Percentiles rank a stretch among this genome's conserved stretches.
Conservation (phyloP, 306 rosid species). For the Dryas drummondii region DNA sequence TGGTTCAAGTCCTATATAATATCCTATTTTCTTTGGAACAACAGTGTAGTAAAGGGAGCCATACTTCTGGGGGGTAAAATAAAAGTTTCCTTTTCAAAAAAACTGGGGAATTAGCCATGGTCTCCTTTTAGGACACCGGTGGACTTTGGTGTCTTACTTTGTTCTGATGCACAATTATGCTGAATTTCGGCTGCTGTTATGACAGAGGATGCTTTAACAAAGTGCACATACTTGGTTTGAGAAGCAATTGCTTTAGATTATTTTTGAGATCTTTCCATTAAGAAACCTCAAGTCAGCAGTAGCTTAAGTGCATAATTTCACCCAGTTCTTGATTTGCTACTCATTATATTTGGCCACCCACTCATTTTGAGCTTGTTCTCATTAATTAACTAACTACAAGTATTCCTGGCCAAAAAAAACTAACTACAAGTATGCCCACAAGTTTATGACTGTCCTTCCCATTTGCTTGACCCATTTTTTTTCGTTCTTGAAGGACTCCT, state of each 20-base stretch:
- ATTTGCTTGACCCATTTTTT: constrained; percentile 12
- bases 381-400: background rate
- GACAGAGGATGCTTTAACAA: background rate
- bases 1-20: background rate
- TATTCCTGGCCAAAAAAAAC: too few relatives aligned
- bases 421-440: too few relatives aligned
- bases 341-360: background rate
- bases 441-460: background rate
- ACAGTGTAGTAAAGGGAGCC: background rate
- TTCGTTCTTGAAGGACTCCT: constrained; percentile 49
- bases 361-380: background rate
- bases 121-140: background rate
- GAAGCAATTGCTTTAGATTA: background rate
- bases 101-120: background rate
- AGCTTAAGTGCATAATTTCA: background rate
- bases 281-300: background rate
- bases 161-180: background rate
- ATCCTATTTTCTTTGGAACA: background rate
- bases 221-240: background rate
- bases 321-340: background rate
- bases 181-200: background rate
- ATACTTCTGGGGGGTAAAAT: background rate
- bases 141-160: background rate
- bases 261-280: background rate
- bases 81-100: background rate